phyloP scores from a whole-genome alignment of 106 monocot species.

The Cymbidium sinense region DNA sequence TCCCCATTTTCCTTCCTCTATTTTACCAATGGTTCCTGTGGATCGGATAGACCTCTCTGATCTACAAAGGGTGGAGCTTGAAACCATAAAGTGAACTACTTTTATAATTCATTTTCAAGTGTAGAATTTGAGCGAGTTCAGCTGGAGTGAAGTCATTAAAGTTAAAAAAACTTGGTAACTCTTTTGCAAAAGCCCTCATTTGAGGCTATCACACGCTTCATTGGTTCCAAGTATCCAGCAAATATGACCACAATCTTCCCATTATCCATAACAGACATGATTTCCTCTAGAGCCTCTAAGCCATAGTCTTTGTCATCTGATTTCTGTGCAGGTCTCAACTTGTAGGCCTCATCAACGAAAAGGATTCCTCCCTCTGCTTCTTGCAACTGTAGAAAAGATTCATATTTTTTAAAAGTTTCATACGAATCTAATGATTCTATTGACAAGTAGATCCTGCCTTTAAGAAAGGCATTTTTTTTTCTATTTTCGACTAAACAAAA shows the following conservation, averaged over 20 bases:
- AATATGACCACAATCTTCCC: constrained; percentile 84
- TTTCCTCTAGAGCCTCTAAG: constrained; percentile 88
- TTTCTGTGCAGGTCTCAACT: constrained; percentile 86
- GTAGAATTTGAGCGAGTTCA: constrained; percentile 80
- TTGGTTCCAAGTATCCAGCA: constrained; percentile 89
- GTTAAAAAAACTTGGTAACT: constrained; percentile 85
- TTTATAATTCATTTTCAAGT: constrained; percentile 58
- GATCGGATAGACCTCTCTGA: constrained; percentile 34
- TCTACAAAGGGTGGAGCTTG: constrained; percentile 62
- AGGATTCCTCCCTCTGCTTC: constrained; percentile 96
- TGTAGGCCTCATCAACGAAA: constrained; percentile 93
- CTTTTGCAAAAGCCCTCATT: constrained; percentile 90
- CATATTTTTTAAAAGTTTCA: not conserved
- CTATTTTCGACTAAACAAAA: not conserved
- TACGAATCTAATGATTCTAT: not conserved
- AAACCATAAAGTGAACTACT: constrained; percentile 63
- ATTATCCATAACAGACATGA: constrained; percentile 95
- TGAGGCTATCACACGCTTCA: constrained; percentile 86
- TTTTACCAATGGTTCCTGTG: constrained; percentile 26
- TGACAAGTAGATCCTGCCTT: too few relatives aligned
- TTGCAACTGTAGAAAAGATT: constrained; percentile 41
- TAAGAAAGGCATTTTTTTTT: not conserved
- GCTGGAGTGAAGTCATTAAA: constrained; percentile 81
- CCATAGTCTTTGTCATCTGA: constrained; percentile 96
- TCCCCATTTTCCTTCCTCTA: constrained; percentile 83